These are phyloP conservation scores for Fusarium aywerte DNA, from an alignment of 2,329 filamentous ascomycete genomes.

Conservation along the genomic window DNA sequence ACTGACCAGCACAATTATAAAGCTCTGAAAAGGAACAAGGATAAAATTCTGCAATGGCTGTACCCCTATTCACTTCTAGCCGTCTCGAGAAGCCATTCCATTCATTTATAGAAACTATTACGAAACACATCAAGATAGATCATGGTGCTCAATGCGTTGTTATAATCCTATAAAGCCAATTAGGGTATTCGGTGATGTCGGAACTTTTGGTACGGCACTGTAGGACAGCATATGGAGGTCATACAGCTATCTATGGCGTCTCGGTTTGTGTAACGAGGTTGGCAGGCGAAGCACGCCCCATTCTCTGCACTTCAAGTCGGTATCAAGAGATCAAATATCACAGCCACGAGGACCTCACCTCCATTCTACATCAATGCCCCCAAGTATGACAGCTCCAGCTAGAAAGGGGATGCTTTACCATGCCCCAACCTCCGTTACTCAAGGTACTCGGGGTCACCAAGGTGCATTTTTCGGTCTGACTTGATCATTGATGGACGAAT, in stretches of 20 bases:
- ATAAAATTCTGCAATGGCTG: too few relatives aligned
- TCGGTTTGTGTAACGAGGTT: background rate
- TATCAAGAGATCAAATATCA: background rate
- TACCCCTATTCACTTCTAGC: background rate
- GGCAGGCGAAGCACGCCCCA: background rate
- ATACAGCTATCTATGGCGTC: background rate
- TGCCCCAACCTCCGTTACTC: background rate
- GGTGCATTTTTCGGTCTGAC: slow-evolving; percentile 23
- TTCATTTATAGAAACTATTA: background rate
- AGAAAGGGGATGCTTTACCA: background rate
- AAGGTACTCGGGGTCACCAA: slow-evolving; percentile 10
- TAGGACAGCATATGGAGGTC: background rate
- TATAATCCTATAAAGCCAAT: background rate
- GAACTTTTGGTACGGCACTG: background rate
- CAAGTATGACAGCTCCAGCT: background rate
- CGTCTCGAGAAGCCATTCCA: background rate
- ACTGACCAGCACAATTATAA: too few relatives aligned
- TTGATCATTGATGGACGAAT: background rate
- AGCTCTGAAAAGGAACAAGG: too few relatives aligned
- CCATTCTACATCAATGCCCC: background rate
- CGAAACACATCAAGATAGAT: background rate
- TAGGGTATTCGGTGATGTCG: background rate
- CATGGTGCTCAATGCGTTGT: background rate
- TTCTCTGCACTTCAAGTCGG: background rate
- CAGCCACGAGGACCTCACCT: background rate